Conservation (phyloP, 805 yeast genomes). For the Ogataea nitratoaversa region DNA sequence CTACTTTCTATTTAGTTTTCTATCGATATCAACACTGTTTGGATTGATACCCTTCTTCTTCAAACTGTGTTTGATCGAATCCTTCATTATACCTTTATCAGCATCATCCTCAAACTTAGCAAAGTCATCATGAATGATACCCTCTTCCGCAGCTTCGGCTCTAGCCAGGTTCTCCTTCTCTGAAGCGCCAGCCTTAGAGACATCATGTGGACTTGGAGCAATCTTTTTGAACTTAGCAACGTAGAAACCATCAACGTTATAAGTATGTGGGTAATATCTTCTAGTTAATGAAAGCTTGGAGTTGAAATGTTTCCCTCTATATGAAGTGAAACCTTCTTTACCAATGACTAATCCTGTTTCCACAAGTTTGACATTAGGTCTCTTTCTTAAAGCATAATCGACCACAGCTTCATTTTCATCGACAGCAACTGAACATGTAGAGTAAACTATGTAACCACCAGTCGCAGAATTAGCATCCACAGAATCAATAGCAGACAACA, state of each 20-base stretch:
- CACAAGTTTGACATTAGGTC: constrained; percentile 93
- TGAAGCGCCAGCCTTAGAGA: constrained; percentile 79
- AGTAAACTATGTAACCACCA: constrained; percentile 92
- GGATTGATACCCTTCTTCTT: constrained; percentile 75
- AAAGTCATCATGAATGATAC: constrained; percentile 81
- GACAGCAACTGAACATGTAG: constrained; percentile 97
- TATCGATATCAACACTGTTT: constrained; percentile 33
- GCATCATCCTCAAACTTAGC: constrained; percentile 74
- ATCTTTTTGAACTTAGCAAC: constrained; percentile 95
- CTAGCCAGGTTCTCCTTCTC: constrained; percentile 83
- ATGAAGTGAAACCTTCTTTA: constrained; percentile 90
- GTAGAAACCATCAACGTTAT: constrained; percentile 96
- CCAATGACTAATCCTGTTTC: constrained; percentile 92
- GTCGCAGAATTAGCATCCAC: constrained; percentile 89
- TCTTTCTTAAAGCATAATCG: constrained; percentile 92
- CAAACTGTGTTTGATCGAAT: constrained; percentile 59
- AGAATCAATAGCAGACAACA: constrained; percentile 93
- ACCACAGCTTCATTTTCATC: constrained; percentile 98
- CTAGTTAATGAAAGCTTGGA: constrained; percentile 74
- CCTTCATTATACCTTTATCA: constrained; percentile 69
- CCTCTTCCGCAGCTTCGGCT: constrained; percentile 72
- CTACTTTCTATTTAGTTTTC: constrained; percentile 18
- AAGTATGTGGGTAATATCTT: constrained; percentile 97
- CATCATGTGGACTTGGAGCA: constrained; percentile 81
- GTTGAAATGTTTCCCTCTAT: constrained; percentile 88